phyloP scores from a whole-genome alignment of 371 early-diverging fungal genomes.

The Nematocida sp. region DNA sequence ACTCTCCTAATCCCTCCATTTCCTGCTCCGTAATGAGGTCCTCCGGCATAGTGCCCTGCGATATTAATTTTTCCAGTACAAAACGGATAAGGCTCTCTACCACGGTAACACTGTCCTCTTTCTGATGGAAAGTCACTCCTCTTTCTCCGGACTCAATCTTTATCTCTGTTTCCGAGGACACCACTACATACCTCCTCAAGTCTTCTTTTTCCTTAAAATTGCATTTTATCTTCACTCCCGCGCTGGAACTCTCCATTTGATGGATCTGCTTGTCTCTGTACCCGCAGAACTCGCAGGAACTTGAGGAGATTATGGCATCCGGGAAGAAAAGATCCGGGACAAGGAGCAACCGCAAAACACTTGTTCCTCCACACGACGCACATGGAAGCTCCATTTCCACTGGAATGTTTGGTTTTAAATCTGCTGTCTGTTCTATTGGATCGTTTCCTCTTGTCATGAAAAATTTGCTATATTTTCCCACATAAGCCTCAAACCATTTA shows the following conservation, averaged over 20 bases:
- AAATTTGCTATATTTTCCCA: slow-evolving; percentile 1
- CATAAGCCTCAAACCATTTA: not conserved
- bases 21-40: slow-evolving; percentile 32
- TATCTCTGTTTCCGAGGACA: slow-evolving; percentile 20
- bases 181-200: slow-evolving; percentile 26
- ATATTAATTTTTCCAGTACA: slow-evolving; percentile 33
- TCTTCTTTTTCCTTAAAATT: slow-evolving; percentile 30
- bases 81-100: slow-evolving; percentile 32
- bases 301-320: slow-evolving; percentile 31
- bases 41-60: slow-evolving; percentile 32
- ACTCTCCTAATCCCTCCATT: slow-evolving; percentile 35
- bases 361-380: slow-evolving; percentile 17
- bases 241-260: slow-evolving; percentile 25
- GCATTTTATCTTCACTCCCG: slow-evolving; percentile 34
- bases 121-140: slow-evolving; percentile 26
- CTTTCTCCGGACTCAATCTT: slow-evolving; percentile 18
- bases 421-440: not conserved
- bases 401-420: slow-evolving; percentile 40
- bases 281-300: slow-evolving; percentile 18
- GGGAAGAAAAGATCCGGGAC: slow-evolving; percentile 46
- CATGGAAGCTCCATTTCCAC: slow-evolving; percentile 28
- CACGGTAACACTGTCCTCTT: slow-evolving; percentile 29
- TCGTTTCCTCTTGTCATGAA: slow-evolving; percentile 18
- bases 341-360: slow-evolving; percentile 27
- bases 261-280: slow-evolving; percentile 48